Percentiles rank a stretch among this genome's conserved stretches.
These are phyloP conservation scores for Salvia miltiorrhiza DNA, from an alignment of 257 asterid species.

Conservation along the genomic window DNA sequence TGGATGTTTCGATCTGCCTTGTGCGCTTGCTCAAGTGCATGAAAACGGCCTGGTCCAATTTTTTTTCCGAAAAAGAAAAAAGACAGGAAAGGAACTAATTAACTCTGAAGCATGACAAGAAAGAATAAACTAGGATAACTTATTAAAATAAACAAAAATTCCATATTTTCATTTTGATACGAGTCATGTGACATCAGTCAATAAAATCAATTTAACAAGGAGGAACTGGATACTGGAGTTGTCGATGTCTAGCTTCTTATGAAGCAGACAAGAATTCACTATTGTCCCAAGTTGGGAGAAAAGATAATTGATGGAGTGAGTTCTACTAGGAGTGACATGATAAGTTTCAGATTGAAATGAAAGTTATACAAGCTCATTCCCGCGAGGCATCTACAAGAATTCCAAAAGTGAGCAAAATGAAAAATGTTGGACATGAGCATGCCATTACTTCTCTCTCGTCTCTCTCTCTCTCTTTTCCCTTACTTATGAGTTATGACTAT, in stretches of 20 bases:
- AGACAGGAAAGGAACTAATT: background rate
- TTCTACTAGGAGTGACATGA: background rate
- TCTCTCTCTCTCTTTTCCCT: too few species aligned
- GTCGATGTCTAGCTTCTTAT: background rate
- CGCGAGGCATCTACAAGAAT: background rate
- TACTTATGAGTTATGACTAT: background rate
- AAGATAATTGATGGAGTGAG: background rate
- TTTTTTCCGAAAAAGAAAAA: background rate
- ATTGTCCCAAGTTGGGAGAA: background rate
- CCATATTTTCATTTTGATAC: background rate
- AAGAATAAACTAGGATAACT: background rate
- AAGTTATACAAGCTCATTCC: background rate
- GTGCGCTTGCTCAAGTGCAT: constrained; percentile 94
- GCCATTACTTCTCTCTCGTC: background rate
- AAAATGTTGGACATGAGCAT: background rate
- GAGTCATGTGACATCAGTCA: background rate
- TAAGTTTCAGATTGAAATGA: background rate
- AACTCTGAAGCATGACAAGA: background rate
- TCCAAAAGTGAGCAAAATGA: background rate
- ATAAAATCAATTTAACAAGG: background rate
- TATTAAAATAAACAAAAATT: background rate
- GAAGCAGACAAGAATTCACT: background rate
- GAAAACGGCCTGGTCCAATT: constrained; percentile 71
- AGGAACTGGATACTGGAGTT: background rate
- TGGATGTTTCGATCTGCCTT: constrained; percentile 69